Conservation (phyloP, 2,329 filamentous ascomycete species). For the Penicillium sp. region DNA sequence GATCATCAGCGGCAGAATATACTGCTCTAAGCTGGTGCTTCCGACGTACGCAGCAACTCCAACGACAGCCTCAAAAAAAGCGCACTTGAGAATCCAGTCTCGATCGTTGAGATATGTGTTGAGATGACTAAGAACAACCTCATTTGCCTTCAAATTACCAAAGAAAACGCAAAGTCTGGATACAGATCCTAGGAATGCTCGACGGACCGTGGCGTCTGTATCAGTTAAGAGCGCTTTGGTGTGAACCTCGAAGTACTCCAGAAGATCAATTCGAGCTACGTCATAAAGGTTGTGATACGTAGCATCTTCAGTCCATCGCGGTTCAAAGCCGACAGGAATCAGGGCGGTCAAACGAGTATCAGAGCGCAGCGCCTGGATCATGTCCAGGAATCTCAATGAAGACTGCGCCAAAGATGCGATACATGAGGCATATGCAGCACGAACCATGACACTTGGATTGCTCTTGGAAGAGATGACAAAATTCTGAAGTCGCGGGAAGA, state of each 20-base stretch:
- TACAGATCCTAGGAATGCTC: constrained; percentile 89
- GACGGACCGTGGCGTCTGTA: constrained; percentile 76
- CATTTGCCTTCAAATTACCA: constrained; percentile 84
- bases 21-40: constrained; percentile 86
- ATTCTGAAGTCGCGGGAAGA: constrained; percentile 59
- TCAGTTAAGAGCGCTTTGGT: constrained; percentile 91
- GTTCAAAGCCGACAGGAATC: constrained; percentile 74
- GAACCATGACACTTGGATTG: constrained; percentile 68
- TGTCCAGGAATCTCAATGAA: constrained; percentile 81
- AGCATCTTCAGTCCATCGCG: constrained; percentile 65
- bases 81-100: constrained; percentile 95
- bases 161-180: constrained; percentile 94
- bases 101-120: constrained; percentile 97
- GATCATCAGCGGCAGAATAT: constrained; percentile 92
- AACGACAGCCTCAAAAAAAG: constrained; percentile 93
- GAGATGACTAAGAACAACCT: constrained; percentile 92
- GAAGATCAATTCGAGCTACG: constrained; percentile 76
- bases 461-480: constrained; percentile 57
- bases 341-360: constrained; percentile 77
- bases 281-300: constrained; percentile 85
- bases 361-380: constrained; percentile 82
- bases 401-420: constrained; percentile 85
- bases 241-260: constrained; percentile 81
- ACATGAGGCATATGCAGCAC: constrained; percentile 90
- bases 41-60: constrained; percentile 90